Conservation (phyloP, 164 flowering plant genomes). For the Aristolochia californica region DNA sequence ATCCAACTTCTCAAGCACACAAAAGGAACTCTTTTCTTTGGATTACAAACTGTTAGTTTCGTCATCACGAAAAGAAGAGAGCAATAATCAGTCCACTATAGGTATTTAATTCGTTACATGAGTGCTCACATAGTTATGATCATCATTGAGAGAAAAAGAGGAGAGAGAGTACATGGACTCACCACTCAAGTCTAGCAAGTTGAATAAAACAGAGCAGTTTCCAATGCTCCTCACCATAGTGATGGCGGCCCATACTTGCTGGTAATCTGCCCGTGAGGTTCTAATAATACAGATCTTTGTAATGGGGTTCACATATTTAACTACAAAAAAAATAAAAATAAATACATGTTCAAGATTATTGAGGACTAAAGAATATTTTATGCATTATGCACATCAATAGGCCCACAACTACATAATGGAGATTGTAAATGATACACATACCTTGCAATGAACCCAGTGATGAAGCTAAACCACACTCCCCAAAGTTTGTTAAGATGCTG, state of each 20-base stretch:
- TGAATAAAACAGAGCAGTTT: slow-evolving; percentile 58
- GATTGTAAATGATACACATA: slow-evolving; percentile 4
- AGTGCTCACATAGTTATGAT: not conserved
- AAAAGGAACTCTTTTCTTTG: no score
- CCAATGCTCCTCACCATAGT: slow-evolving; percentile 75
- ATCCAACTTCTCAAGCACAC: no score
- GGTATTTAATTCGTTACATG: not conserved
- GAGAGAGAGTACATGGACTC: slow-evolving; percentile 16
- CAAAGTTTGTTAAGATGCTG: slow-evolving; percentile 68
- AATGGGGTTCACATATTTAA: slow-evolving; percentile 78
- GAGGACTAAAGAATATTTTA: not conserved
- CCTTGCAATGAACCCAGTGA: slow-evolving; percentile 69
- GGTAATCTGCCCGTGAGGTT: slow-evolving; percentile 62
- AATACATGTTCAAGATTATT: not conserved
- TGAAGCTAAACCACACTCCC: slow-evolving; percentile 86
- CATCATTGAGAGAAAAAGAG: not conserved
- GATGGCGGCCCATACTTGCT: slow-evolving; percentile 69
- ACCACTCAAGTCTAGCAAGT: slow-evolving; percentile 75
- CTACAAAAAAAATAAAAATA: slow-evolving; percentile 25
- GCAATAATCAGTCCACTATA: no score
- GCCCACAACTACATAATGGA: not conserved
- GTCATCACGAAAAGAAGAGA: no score
- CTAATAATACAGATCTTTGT: slow-evolving; percentile 76
- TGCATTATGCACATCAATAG: no score
- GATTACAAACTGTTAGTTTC: no score